Evolutionary conservation across 768 basidiomycete genomes (phyloP), one percentile per base, ranked within the genome.

Genomic region (Leccinum broughii): DNA sequence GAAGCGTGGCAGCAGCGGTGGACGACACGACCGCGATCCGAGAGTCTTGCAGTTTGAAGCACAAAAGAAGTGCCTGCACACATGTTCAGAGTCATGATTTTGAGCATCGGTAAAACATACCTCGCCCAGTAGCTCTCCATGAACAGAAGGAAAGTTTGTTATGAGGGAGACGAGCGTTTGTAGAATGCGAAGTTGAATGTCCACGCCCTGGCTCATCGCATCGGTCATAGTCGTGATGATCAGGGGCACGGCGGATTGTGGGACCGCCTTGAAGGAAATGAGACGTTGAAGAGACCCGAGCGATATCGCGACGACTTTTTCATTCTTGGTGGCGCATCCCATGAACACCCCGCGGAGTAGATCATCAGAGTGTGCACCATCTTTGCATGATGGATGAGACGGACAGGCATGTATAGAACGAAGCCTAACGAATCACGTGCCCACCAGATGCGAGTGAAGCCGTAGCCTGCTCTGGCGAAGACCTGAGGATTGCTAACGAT

Each of bases 11-110:
- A 3, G 95, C 95, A 2, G 96, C 96, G 3, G 97, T 98, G 0
- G 93, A 95, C 3, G 95, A 96, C 6, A 99, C 96, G 24, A 98
- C 96, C 0, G 94, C 91, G 24, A 95, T 97, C 63, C 92, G 87
- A 1, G 93, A 95, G 60, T 98, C 97, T 74, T 98, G 95, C 26
- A 98, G 77, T 72, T 88, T 93, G 83, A 98, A 98, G 69, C 95
- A 98, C 7, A 98, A 77, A n/a, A 96, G 77, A 0, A 98, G 79
- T 0, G 93, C 93, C 93, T 96, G 66, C 9, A 46, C 8, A 51
- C n/a, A 17, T 48, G 58, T 30, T n/a, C 41, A 57, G 7, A 3
- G 0, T 34, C 30, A 4, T 35, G 8, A 20, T 32, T 15, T 32
- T 28, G 1, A 1, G 6, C 7, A 5, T 2, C 2, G 46, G n/a